These are phyloP conservation scores for Peniophora sp. DNA, from an alignment of 1,284 basidiomycete genomes.

Conservation along the genomic window DNA sequence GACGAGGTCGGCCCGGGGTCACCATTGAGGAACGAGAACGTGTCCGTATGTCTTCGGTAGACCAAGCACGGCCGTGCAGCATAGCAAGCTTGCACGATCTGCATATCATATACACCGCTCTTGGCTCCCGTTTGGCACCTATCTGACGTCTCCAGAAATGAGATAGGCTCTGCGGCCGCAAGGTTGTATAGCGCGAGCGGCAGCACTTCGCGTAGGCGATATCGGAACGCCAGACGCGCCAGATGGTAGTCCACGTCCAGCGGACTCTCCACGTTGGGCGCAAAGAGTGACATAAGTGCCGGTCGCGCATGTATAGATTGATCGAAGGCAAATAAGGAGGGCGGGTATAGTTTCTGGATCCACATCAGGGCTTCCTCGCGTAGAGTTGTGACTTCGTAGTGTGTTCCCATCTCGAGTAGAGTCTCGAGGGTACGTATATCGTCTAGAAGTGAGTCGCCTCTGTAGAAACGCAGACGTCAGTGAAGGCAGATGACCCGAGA, in stretches of 20 bases:
- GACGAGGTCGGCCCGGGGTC: neutral
- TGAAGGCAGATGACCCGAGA: neutral
- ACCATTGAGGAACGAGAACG: neutral
- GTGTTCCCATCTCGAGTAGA: neutral
- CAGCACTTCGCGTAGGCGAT: neutral
- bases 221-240: neutral
- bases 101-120: neutral
- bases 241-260: neutral
- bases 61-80: neutral
- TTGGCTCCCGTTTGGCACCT: neutral
- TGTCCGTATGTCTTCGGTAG: neutral
- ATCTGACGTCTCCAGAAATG: neutral
- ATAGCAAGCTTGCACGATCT: neutral
- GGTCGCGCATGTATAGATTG: neutral
- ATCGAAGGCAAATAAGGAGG: neutral
- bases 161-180: neutral
- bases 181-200: neutral
- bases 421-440: neutral
- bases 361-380: neutral
- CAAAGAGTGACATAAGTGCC: neutral
- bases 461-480: neutral
- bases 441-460: neutral
- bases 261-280: neutral
- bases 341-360: neutral
- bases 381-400: neutral